These are phyloP conservation scores for Verticillium isaacii DNA, from an alignment of 2,329 filamentous ascomycete species.

Conservation along the genomic window DNA sequence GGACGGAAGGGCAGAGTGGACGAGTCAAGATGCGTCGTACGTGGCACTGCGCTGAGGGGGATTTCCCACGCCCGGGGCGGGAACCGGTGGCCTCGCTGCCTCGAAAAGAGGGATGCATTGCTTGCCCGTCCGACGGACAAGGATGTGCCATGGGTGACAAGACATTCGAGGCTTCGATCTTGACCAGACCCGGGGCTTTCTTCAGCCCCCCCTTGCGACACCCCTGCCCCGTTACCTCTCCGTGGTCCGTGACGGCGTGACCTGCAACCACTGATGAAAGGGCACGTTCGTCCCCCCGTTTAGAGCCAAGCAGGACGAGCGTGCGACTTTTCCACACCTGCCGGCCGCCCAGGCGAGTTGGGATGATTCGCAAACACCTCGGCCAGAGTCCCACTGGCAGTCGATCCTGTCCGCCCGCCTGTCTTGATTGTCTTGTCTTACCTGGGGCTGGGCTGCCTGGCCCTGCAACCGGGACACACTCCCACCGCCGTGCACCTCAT, in stretches of 20 bases:
- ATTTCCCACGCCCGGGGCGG: background rate
- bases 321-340: background rate
- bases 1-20: background rate
- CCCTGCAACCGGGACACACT: background rate
- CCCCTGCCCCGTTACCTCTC: background rate
- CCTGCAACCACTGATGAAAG: background rate
- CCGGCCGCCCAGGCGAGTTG: background rate
- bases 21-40: background rate
- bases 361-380: background rate
- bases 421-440: background rate
- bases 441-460: background rate
- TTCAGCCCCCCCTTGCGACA: conserved; percentile 8
- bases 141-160: conserved; percentile 1
- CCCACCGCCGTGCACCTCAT: too few relatives aligned
- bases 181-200: conserved; percentile 15
- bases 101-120: background rate
- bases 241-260: background rate
- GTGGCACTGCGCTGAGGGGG: background rate
- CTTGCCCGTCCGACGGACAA: background rate
- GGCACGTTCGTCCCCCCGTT: background rate
- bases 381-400: background rate
- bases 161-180: conserved; percentile 11
- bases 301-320: background rate
- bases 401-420: background rate
- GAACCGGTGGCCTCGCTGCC: background rate